Base-by-base conservation (phyloP, 1,139 yeast genomes). In the Lodderomyces beijingensis region DNA sequence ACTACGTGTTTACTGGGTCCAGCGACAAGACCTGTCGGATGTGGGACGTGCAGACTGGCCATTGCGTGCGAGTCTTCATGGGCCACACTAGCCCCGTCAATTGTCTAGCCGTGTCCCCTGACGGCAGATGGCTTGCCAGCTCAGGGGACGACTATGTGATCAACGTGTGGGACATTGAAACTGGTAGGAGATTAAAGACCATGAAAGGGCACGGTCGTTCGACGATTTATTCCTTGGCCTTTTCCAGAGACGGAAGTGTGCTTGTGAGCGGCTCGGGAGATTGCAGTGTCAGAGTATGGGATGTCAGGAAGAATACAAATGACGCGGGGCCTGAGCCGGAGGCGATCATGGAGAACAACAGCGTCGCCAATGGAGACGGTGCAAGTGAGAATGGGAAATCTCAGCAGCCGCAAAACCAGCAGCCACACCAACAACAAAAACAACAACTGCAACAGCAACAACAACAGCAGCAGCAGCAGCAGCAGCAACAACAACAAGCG, bases 41-140 rank as follows among this genome's bases (percentile, higher is more conserved):
- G 96, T 93, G 99, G 99, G 98, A 93, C 57, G 79, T 93, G 21
- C 77, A 81, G 32, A 75, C 80, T 27, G 99, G 98, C 25, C 81
- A 77, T 45, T 79, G 94, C 28, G 97, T 89, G 11, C 75, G 98
- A 42, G 79, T 91, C n/a, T 91, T 93, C 55, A 77, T 87, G 59
- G 97, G 97, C 1, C 97, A 91, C 50, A 79, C 93, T 2, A 91
- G 91, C 11, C 83, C 96, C 1, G 76, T 93, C 23, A 84, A 86
- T 45, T 74, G 88, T 27, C 68, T 87, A 48, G 88, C 95, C 0
- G 95, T 87, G 7, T 83, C 95, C 0, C 97, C 97, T 1, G 96
- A 91, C 59, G 99, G 99, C 2, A 72, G 96, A 49, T 86, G 96
- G 94, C 65, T 91, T 38, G 96, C 97, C 3, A 78, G 91, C 40